phyloP scores from a whole-genome alignment of 2,329 filamentous ascomycete genomes.

The Claviceps arundinis region DNA sequence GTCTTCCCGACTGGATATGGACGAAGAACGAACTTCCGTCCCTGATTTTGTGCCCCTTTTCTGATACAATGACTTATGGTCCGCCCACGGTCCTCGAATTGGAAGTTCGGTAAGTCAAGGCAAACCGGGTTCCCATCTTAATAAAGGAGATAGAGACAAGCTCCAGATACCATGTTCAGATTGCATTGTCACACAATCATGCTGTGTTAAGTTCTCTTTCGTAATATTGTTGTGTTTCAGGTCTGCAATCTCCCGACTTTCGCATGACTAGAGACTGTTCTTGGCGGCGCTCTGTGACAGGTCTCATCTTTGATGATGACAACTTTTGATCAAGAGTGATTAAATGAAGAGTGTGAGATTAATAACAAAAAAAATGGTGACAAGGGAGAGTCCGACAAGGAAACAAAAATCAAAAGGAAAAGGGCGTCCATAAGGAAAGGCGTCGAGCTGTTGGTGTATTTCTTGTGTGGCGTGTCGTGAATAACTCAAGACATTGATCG shows the following conservation, averaged over 20 bases:
- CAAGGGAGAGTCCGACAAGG: constrained; percentile 21
- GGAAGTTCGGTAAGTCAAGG: background rate
- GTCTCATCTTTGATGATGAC: constrained; percentile 16
- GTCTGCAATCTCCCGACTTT: constrained; percentile 12
- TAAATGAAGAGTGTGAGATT: constrained; percentile 25
- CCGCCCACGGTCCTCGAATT: background rate
- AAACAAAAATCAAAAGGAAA: constrained; percentile 27
- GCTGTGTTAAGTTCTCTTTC: constrained; percentile 6
- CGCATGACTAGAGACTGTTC: constrained; percentile 22
- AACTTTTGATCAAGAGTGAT: constrained; percentile 23
- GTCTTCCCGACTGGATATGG: background rate
- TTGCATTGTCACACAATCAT: constrained; percentile 1
- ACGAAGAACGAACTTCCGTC: background rate
- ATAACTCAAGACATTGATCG: constrained; percentile 42
- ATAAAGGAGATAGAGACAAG: background rate
- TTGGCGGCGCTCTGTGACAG: constrained; percentile 18
- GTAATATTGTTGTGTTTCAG: constrained; percentile 10
- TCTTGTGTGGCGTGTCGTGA: constrained; percentile 43
- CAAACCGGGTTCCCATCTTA: background rate
- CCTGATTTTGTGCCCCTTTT: background rate
- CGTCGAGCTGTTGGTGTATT: constrained; percentile 44
- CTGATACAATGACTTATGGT: background rate
- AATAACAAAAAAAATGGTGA: constrained; percentile 20
- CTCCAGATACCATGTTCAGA: background rate
- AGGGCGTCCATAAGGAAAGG: constrained; percentile 28